Conservation (phyloP, 805 yeast genomes). For the Phaffomyces antillensis region DNA sequence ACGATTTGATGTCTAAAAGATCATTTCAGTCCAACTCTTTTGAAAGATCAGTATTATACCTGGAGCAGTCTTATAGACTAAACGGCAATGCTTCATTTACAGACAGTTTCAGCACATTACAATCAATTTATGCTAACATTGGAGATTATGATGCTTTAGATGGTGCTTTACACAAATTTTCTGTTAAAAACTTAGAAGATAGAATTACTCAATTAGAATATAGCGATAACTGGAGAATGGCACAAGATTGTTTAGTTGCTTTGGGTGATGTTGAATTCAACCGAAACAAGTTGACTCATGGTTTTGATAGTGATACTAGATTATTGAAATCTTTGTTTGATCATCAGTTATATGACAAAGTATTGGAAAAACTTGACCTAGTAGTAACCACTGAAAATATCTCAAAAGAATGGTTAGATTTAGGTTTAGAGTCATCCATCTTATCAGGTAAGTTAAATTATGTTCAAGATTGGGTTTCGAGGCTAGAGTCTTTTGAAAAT, state of each 20-base stretch:
- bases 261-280: slow-evolving; percentile 36
- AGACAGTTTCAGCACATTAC: slow-evolving; percentile 44
- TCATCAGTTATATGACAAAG: slow-evolving; percentile 66
- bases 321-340: slow-evolving; percentile 65
- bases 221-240: slow-evolving; percentile 79
- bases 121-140: slow-evolving; percentile 75
- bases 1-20: slow-evolving; percentile 63
- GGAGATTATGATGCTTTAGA: slow-evolving; percentile 87
- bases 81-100: slow-evolving; percentile 23
- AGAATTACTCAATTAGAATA: slow-evolving; percentile 77
- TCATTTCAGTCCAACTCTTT: slow-evolving; percentile 79
- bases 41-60: slow-evolving; percentile 79
- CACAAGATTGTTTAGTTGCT: slow-evolving; percentile 76
- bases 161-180: slow-evolving; percentile 71
- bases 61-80: slow-evolving; percentile 65
- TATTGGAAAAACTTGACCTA: slow-evolving; percentile 16
- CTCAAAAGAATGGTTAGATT: slow-evolving; percentile 45
- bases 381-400: slow-evolving; percentile 5
- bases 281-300: slow-evolving; percentile 13
- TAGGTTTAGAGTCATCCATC: slow-evolving; percentile 74
- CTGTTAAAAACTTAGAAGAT: slow-evolving; percentile 64
- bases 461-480: slow-evolving; percentile 51
- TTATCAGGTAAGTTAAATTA: slow-evolving; percentile 47
- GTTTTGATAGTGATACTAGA: slow-evolving; percentile 35
- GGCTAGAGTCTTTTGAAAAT: slow-evolving; percentile 37